phyloP scores from a whole-genome alignment of 192 early-diverging fungal genomes.

The Geranomyces michiganensis region DNA sequence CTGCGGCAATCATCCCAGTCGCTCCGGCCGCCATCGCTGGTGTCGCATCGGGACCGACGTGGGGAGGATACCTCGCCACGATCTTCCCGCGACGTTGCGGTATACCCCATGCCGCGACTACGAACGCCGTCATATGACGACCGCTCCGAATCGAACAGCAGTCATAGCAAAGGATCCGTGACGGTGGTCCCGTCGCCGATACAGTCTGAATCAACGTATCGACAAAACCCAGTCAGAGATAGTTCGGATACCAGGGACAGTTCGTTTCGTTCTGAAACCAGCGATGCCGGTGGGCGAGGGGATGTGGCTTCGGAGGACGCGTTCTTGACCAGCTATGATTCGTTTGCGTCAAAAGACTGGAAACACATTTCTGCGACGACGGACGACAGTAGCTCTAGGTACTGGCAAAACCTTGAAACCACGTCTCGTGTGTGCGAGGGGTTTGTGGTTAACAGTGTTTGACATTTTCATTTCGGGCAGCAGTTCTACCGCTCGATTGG shows the following conservation, averaged over 20 bases:
- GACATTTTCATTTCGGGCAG: not conserved
- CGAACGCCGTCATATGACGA: conserved; percentile 4
- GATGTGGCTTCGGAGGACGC: not conserved
- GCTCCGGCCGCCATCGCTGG: not conserved
- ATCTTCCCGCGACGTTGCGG: not conserved
- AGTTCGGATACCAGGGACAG: not conserved
- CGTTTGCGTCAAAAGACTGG: conserved; percentile 7
- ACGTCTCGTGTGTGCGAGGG: not conserved
- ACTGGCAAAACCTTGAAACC: not conserved
- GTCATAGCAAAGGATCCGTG: not conserved
- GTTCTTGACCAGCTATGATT: conserved; percentile 10
- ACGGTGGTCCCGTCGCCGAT: too few relatives aligned
- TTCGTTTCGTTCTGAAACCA: not conserved
- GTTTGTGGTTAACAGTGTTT: not conserved
- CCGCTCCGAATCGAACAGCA: not conserved
- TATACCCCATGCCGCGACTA: conserved; percentile 14
- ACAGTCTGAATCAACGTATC: not conserved
- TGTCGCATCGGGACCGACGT: not conserved
- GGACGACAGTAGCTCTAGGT: conserved; percentile 15
- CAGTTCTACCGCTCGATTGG: conserved; percentile 17
- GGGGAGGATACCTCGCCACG: not conserved
- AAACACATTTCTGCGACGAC: conserved; percentile 15
- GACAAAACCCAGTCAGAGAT: not conserved
- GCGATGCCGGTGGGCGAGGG: not conserved
- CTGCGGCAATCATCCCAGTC: conserved; percentile 6